Evolutionary conservation across 73 alveolate genomes (phyloP).

Genomic region (Tetrahymena elliotti): DNA sequence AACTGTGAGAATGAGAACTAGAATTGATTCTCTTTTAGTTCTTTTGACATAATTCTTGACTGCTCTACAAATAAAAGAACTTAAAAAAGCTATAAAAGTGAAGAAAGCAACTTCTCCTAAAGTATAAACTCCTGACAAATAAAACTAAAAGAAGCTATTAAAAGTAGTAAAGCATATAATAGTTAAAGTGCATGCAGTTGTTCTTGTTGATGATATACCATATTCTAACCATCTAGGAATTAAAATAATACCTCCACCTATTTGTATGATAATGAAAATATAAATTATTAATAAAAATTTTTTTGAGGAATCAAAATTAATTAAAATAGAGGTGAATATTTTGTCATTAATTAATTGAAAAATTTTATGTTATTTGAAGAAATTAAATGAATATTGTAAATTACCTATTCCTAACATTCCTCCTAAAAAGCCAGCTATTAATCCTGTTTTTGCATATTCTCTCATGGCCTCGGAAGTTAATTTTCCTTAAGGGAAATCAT

Average conservation of each 20-base stretch:
- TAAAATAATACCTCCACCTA: not conserved
- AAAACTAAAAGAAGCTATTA: not conserved
- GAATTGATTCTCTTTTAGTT: not conserved
- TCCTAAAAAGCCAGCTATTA: not conserved
- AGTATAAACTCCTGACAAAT: not conserved
- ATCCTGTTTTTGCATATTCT: not conserved
- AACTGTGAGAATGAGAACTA: not conserved
- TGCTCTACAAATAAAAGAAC: not conserved
- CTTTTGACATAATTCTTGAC: not conserved
- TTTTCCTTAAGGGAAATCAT: not conserved
- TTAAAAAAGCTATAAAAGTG: not conserved
- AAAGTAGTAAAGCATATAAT: not conserved
- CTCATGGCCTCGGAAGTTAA: not conserved
- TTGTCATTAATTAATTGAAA: not conserved
- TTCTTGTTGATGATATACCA: not conserved
- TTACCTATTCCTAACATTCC: not conserved
- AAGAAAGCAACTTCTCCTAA: not conserved
- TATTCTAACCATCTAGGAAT: not conserved
- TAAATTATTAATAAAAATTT: not conserved
- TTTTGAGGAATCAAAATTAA: not conserved
- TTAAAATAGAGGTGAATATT: not conserved
- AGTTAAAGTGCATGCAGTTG: not conserved
- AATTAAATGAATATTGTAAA: not conserved
- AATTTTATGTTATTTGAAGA: not conserved
- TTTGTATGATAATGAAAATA: not conserved